phyloP scores from a whole-genome alignment of 2,329 filamentous ascomycete species.

The Macrophomina tecta region DNA sequence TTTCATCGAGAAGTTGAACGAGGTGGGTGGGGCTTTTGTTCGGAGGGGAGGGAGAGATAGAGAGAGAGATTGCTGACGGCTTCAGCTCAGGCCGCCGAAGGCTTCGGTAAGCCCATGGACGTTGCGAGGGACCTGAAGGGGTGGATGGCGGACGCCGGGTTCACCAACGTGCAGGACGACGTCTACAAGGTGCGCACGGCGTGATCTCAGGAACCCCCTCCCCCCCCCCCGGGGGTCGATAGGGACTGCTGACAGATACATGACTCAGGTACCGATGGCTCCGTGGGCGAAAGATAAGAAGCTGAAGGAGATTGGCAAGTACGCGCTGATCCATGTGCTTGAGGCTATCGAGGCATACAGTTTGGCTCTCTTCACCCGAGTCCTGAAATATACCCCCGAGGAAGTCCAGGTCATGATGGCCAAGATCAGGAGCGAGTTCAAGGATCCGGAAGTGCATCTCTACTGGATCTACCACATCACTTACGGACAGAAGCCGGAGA shows the following conservation, averaged over 20 bases:
- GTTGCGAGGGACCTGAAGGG: constrained; percentile 48
- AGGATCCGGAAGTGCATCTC: constrained; percentile 12
- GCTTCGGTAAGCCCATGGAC: constrained; percentile 41
- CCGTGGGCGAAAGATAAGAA: constrained; percentile 40
- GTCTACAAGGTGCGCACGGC: constrained; percentile 35
- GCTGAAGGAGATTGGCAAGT: constrained; percentile 44
- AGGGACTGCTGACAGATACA: too few species aligned
- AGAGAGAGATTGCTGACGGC: constrained; percentile 4
- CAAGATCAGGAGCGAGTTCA: constrained; percentile 8
- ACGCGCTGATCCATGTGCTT: constrained; percentile 39
- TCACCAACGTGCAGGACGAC: constrained; percentile 57
- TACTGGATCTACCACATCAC: constrained; percentile 19
- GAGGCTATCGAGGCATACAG: constrained; percentile 47
- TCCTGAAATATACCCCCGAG: constrained; percentile 25
- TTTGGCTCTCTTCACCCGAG: constrained; percentile 41
- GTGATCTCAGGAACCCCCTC: too few species aligned
- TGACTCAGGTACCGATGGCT: constrained; percentile 36
- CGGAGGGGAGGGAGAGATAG: too few species aligned
- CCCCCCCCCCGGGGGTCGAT: too few species aligned
- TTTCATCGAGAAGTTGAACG: constrained; percentile 29
- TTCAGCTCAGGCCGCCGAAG: constrained; percentile 1
- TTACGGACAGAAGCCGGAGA: constrained; percentile 12
- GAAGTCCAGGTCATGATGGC: constrained; percentile 23
- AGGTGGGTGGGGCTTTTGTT: neutral
- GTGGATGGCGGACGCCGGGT: constrained; percentile 59